phyloP scores from a whole-genome alignment of 2,329 filamentous ascomycete genomes.

The Microdochium trichocladiopsis region DNA sequence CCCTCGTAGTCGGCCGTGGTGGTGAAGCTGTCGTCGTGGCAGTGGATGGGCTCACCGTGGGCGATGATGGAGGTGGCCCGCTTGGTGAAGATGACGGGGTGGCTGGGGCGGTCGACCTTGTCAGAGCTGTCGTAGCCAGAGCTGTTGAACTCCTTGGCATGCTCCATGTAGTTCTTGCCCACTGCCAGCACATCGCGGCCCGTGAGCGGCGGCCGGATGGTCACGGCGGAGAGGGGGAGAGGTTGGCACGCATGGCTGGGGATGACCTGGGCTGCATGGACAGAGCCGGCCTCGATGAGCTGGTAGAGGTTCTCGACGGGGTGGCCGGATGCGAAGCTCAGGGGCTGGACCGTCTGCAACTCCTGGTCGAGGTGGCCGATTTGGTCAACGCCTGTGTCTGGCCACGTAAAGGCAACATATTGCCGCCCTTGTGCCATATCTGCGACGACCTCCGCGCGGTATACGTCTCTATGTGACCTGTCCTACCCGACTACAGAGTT shows the following conservation, averaged over 20 bases:
- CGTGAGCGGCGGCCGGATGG: constrained; percentile 36
- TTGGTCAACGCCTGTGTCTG: constrained; percentile 13
- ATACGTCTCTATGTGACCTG: too few relatives aligned
- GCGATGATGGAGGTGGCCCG: constrained; percentile 35
- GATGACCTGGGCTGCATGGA: constrained; percentile 26
- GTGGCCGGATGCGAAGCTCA: constrained; percentile 38
- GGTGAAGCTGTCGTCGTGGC: constrained; percentile 32
- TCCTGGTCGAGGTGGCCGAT: constrained; percentile 33
- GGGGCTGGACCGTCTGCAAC: constrained; percentile 28
- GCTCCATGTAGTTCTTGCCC: constrained; percentile 50
- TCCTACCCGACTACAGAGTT: too few relatives aligned
- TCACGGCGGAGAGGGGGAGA: constrained; percentile 25
- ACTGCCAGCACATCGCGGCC: constrained; percentile 46
- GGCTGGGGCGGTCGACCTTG: constrained; percentile 41
- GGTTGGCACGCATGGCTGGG: constrained; percentile 16
- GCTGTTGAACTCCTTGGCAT: constrained; percentile 49
- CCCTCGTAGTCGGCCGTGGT: constrained; percentile 42
- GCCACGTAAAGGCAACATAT: constrained; percentile 25
- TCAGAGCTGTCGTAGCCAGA: constrained; percentile 48
- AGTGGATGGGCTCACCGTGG: constrained; percentile 34
- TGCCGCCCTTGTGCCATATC: not conserved
- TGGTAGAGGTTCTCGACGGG: constrained; percentile 39
- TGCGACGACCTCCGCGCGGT: too few relatives aligned
- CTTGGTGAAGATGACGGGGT: constrained; percentile 43
- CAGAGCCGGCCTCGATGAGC: constrained; percentile 37